A percentile compares a stretch with the other conserved stretches of the same genome.
Conservation (phyloP, 306 rosid species). For the Dalbergia oliveri region DNA sequence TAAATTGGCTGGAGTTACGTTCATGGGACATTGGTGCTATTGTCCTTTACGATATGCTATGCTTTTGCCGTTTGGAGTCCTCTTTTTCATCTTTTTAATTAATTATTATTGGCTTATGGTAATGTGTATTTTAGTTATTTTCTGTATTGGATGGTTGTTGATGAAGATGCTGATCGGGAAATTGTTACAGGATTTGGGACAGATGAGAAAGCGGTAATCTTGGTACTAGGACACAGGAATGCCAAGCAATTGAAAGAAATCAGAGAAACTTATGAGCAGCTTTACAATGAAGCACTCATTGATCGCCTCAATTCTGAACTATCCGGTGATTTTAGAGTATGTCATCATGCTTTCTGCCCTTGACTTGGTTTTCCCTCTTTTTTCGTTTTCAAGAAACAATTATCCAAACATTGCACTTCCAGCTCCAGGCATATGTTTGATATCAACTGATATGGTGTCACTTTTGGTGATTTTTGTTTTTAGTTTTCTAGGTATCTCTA, state of each 20-base stretch:
- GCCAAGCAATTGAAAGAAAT: constrained; percentile 76
- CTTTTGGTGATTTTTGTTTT: not conserved
- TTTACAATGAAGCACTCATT: constrained; percentile 78
- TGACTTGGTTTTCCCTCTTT: not conserved
- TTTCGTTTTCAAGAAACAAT: not conserved
- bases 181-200: constrained; percentile 71
- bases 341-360: constrained; percentile 33
- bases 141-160: not conserved
- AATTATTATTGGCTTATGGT: not conserved
- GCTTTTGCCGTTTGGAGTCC: not conserved
- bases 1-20: not conserved
- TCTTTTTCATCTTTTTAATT: not conserved
- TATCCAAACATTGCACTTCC: not conserved
- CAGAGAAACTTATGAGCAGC: constrained; percentile 76
- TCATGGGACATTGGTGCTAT: constrained; percentile 10
- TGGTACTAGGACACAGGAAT: constrained; percentile 84
- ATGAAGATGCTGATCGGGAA: constrained; percentile 26
- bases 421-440: constrained; percentile 5
- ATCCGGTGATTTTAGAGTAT: constrained; percentile 89
- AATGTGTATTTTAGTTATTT: not conserved
- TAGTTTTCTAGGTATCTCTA: too few species aligned
- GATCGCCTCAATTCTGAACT: constrained; percentile 73
- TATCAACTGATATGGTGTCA: constrained; percentile 35
- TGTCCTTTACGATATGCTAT: not conserved
- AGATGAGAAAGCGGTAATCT: constrained; percentile 65